Evolutionary conservation across 805 yeast genomes (phyloP).

Genomic region (Saccharomycopsis sp.): DNA sequence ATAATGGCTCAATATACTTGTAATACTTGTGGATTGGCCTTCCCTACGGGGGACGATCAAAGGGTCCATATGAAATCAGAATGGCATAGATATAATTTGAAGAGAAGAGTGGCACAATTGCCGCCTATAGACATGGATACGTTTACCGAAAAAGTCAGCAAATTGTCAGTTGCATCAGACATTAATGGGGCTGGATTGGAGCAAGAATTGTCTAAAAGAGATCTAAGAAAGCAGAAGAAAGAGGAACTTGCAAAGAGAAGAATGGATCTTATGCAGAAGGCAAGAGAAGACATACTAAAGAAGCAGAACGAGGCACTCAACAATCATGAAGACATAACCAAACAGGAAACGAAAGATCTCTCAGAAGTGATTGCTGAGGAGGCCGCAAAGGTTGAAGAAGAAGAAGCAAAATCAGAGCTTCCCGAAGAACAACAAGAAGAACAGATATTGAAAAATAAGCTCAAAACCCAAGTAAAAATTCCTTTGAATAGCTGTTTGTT

Average conservation of each 20-base stretch:
- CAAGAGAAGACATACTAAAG: slow-evolving; percentile 34
- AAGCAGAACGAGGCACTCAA: slow-evolving; percentile 3
- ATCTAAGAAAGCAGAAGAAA: slow-evolving; percentile 35
- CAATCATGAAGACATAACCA: neutral
- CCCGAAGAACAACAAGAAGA: slow-evolving; percentile 27
- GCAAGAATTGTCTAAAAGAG: slow-evolving; percentile 32
- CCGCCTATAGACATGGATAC: slow-evolving; percentile 65
- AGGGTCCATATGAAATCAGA: slow-evolving; percentile 93
- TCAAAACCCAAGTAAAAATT: slow-evolving; percentile 37
- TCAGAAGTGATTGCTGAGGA: slow-evolving; percentile 3
- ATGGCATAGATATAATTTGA: slow-evolving; percentile 96
- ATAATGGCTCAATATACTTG: slow-evolving; percentile 48
- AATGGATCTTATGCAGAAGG: slow-evolving; percentile 34
- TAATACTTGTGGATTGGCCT: slow-evolving; percentile 79
- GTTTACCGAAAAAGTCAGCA: slow-evolving; percentile 62
- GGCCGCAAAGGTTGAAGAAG: slow-evolving; percentile 9
- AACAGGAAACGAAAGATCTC: slow-evolving; percentile 1
- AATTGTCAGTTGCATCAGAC: slow-evolving; percentile 23
- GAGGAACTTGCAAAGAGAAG: slow-evolving; percentile 38
- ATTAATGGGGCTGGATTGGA: slow-evolving; percentile 19
- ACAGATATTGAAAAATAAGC: slow-evolving; percentile 32
- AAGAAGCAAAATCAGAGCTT: slow-evolving; percentile 8
- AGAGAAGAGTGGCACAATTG: slow-evolving; percentile 83
- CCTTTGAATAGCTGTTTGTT: slow-evolving; percentile 49
- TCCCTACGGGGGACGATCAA: slow-evolving; percentile 70